Base-by-base conservation (phyloP, 768 basidiomycete species). In the Rhizopogon vulgaris region DNA sequence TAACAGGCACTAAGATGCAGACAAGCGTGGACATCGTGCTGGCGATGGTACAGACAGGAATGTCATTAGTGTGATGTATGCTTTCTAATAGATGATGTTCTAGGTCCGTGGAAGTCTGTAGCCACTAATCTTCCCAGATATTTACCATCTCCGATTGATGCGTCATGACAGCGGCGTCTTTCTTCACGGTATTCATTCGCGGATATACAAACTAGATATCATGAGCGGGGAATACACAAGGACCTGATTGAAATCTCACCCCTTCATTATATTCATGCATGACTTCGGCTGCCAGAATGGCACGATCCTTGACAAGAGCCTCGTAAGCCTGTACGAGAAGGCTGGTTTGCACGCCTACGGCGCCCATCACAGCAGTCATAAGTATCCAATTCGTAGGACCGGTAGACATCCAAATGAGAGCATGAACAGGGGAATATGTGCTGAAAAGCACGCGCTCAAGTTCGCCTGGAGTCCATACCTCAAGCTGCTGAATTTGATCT, bases 81-180 rank as follows among this genome's bases (percentile, higher is more conserved):
- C 32, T 22, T 46, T 34, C 45, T 46, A 18, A 34, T 46, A 30
- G 12, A 46, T 46, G 43, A 34, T 15, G 45, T 22, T 46, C 9
- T 15, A 9, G 32, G 32, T 34, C 3, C 2, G 15, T 24, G 30
- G 8, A 5, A 18, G 18, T 34, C 14, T 46, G 3, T 2, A 30
- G 10, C 22, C 18, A 5, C 18, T 46, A 69, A 28, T 77, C 70
- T 53, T 82, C 77, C 78, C 76, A 82, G 28, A 79, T 58, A 56
- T 79, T 75, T 8, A 88, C 78, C 56, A 89, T 76, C 73, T 93
- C 90, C 1, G 86, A 79, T 61, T 93, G 76, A 65, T 90, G 83
- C 2, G 90, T 93, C 89, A 90, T 90, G 25, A 90, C 85, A 3
- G 85, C 83, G 1, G 81, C 88, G 57, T 93, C 90, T 53, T 74